Percentiles rank a stretch among this genome's conserved stretches.
phyloP scores from a whole-genome alignment of 257 asterid species.

The Rauvolfia tetraphylla region DNA sequence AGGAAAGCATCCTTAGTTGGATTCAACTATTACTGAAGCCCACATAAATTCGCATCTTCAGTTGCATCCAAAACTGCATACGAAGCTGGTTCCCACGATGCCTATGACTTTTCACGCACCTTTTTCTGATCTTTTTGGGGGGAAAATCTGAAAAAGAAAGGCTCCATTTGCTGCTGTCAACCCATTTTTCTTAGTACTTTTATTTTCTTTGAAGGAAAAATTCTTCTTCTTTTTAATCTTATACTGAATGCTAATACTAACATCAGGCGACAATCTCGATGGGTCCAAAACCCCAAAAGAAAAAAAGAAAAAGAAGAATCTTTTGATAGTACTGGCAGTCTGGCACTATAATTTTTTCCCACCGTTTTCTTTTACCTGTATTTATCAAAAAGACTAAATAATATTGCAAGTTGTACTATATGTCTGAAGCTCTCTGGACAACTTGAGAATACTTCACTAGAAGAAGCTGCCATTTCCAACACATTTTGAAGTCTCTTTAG shows the following conservation, averaged over 20 bases:
- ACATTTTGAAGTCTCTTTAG: neutral
- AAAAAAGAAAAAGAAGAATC: neutral
- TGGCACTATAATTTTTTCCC: no score
- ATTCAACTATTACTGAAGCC: neutral
- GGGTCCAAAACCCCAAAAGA: neutral
- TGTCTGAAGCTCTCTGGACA: neutral
- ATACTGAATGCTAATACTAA: neutral
- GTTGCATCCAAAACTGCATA: neutral
- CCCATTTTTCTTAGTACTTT: neutral
- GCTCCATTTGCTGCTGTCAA: slow-evolving; percentile 15
- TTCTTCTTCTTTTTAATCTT: neutral
- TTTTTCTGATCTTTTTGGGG: neutral
- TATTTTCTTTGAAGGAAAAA: neutral
- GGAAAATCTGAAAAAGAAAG: slow-evolving; percentile 3
- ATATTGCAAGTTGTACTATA: neutral
- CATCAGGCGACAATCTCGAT: slow-evolving; percentile 2
- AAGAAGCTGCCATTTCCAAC: neutral
- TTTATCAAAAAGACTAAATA: neutral
- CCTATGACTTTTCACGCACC: slow-evolving; percentile 5
- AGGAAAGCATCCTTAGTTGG: neutral
- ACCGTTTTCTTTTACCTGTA: neutral
- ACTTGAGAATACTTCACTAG: neutral
- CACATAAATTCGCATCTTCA: neutral
- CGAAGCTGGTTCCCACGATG: slow-evolving; percentile 1
- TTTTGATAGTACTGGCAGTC: no score